These are phyloP conservation scores for Solanum chaucha DNA, from an alignment of 257 asterid species.

Conservation along the genomic window DNA sequence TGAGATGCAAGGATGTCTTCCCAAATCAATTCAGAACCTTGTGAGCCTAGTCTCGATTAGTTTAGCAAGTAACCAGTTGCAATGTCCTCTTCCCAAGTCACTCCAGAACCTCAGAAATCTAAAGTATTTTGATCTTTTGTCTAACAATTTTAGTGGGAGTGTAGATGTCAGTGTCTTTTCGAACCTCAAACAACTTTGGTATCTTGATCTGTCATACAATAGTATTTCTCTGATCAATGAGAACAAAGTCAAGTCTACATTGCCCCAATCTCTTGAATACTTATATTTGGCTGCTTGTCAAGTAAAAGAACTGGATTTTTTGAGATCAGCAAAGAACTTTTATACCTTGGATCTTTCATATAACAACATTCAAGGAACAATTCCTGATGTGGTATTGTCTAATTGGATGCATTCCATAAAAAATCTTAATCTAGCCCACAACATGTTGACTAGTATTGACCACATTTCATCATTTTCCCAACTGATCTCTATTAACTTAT, in stretches of 20 bases:
- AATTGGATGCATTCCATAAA: neutral
- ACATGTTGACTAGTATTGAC: neutral
- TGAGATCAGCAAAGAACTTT: neutral
- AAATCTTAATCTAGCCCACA: neutral
- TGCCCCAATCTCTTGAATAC: neutral
- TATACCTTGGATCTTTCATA: neutral
- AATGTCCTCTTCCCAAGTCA: slow-evolving; percentile 15
- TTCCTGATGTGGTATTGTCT: neutral
- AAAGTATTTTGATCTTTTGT: neutral
- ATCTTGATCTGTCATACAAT: neutral
- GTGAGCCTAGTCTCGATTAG: neutral
- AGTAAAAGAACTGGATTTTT: neutral
- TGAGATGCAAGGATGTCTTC: slow-evolving; percentile 8
- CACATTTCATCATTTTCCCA: neutral
- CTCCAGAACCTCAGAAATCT: slow-evolving; percentile 9
- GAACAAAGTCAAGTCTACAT: neutral
- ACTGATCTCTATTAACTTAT: neutral
- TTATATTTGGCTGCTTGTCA: neutral
- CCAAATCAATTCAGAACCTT: slow-evolving; percentile 13
- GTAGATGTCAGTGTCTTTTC: neutral
- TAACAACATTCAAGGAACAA: neutral
- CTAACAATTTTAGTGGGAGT: neutral
- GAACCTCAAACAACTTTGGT: neutral
- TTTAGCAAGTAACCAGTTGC: neutral
- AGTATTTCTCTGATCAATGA: neutral